Evolutionary conservation across 108 stramenopile genomes (phyloP).

Genomic region (Nitzschia sp.): DNA sequence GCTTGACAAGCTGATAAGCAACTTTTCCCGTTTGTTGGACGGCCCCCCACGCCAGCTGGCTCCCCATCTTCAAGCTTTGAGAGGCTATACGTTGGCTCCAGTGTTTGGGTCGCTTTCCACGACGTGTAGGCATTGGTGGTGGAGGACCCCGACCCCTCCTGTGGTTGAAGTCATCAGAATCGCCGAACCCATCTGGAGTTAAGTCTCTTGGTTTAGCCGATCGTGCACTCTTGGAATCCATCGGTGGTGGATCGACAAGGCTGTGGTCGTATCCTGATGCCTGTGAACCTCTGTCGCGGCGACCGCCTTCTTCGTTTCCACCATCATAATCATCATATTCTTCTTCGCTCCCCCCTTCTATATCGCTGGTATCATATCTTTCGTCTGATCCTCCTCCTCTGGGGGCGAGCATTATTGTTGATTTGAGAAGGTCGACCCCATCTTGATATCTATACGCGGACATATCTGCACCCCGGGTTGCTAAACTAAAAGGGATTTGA

Average conservation of each 20-base stretch:
- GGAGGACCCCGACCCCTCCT: background rate
- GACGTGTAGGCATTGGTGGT: constrained; percentile 3
- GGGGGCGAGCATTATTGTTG: no score
- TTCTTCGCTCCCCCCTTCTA: background rate
- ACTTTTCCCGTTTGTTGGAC: constrained; percentile 39
- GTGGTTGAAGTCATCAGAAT: background rate
- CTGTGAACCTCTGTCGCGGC: constrained; percentile 11
- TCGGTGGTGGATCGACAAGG: constrained; percentile 6
- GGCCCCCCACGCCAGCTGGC: constrained; percentile 33
- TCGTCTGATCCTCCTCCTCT: no score
- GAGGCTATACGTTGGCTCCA: constrained; percentile 36
- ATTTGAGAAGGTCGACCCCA: no score
- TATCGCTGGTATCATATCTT: no score
- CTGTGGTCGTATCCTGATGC: constrained; percentile 5
- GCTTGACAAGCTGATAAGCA: constrained; percentile 43
- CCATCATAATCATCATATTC: constrained; percentile 16
- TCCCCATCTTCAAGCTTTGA: constrained; percentile 31
- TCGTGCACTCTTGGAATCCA: no score
- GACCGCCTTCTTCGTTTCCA: constrained; percentile 22
- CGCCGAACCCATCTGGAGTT: no score
- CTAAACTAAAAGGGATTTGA: no score
- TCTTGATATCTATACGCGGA: no score
- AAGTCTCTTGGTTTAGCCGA: no score
- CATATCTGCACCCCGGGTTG: no score
- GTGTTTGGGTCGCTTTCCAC: constrained; percentile 3